phyloP scores from a whole-genome alignment of 176 grass and related monocot species.

The Aegilops sharonensis region DNA sequence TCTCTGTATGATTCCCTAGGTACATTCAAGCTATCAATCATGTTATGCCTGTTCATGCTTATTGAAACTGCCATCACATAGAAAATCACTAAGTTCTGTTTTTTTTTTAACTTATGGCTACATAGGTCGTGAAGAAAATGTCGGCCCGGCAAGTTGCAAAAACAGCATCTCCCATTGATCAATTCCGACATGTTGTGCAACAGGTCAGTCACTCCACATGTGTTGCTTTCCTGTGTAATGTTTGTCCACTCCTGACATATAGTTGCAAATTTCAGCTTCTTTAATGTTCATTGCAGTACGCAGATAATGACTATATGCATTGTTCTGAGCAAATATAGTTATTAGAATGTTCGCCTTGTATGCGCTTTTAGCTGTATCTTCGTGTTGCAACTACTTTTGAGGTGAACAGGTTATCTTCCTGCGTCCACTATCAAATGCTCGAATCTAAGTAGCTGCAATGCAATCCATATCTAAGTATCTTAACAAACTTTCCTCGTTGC shows the following conservation, averaged over 20 bases:
- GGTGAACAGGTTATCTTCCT: neutral
- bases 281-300: neutral
- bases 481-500: neutral
- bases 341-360: neutral
- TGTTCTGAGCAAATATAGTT: neutral
- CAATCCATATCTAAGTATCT: constrained; percentile 2
- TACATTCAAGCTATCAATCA: neutral
- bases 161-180: constrained; percentile 76
- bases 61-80: constrained; percentile 15
- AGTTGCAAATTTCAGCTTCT: neutral
- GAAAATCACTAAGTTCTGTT: neutral
- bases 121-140: constrained; percentile 84
- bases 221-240: constrained; percentile 12
- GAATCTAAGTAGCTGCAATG: neutral
- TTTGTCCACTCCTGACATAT: neutral
- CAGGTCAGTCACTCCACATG: constrained; percentile 55
- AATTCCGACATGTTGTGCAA: constrained; percentile 78
- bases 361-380: neutral
- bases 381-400: neutral
- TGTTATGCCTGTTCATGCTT: neutral
- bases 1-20: neutral
- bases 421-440: neutral
- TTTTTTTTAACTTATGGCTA: constrained; percentile 4
- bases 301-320: neutral
- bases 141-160: constrained; percentile 77